phyloP scores from a whole-genome alignment of 208 protist species.

The Leishmania braziliensis region DNA sequence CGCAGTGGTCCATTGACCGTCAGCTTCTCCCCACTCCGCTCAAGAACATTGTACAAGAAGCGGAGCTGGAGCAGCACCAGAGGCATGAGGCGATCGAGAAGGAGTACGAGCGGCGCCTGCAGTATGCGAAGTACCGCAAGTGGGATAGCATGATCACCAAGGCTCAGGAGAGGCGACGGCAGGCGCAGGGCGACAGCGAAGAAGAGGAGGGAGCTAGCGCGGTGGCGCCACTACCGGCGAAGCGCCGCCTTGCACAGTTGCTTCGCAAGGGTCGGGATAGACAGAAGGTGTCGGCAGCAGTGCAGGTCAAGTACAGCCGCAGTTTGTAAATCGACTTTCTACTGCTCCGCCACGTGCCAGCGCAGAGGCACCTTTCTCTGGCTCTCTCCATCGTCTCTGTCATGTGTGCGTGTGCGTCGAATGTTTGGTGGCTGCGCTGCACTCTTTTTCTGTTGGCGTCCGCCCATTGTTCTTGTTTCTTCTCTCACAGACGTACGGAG shows the following conservation, averaged over 20 bases:
- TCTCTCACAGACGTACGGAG: background rate
- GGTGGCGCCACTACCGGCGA: conserved; percentile 56
- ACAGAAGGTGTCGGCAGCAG: conserved; percentile 44
- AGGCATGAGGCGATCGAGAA: conserved; percentile 62
- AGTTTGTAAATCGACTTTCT: conserved; percentile 36
- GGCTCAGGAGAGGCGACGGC: conserved; percentile 43
- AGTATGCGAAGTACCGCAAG: conserved; percentile 76
- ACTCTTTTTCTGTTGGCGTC: background rate
- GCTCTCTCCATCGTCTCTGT: background rate
- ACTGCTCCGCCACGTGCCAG: too few species aligned
- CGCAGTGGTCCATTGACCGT: conserved; percentile 70
- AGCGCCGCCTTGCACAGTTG: conserved; percentile 63
- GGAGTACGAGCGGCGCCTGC: conserved; percentile 63
- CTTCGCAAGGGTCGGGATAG: conserved; percentile 68
- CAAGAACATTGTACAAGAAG: conserved; percentile 66
- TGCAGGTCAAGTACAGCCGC: conserved; percentile 62
- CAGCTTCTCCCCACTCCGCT: conserved; percentile 70
- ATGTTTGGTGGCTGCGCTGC: background rate
- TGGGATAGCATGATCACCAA: conserved; percentile 78
- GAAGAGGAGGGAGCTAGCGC: conserved; percentile 21
- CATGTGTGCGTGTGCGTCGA: background rate
- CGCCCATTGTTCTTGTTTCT: background rate
- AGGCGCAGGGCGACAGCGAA: background rate
- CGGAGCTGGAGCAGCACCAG: conserved; percentile 56
- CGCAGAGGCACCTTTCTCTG: background rate